Conservation (phyloP, 345 rosid genomes). For the Dipteronia sinensis region DNA sequence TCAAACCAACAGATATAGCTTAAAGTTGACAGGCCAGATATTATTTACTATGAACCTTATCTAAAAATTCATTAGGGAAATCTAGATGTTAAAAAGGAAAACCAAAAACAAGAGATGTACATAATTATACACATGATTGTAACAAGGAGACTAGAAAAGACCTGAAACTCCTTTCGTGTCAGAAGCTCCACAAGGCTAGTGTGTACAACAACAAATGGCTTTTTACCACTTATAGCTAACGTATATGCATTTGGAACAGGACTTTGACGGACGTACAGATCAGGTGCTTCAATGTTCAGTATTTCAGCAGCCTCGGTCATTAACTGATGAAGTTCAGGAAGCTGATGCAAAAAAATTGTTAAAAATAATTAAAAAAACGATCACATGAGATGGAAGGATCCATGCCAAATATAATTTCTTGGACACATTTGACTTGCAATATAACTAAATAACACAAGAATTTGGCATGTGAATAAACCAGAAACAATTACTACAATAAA, state of each 20-base stretch:
- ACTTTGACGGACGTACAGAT: constrained; percentile 90
- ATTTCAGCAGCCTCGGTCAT: constrained; percentile 83
- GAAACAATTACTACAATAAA: neutral
- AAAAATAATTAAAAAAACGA: constrained; percentile 9
- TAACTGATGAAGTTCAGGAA: constrained; percentile 79
- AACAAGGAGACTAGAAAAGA: constrained; percentile 25
- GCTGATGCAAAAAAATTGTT: constrained; percentile 43
- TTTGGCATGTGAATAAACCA: neutral
- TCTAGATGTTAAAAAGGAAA: neutral
- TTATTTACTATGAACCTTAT: neutral
- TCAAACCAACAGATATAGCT: neutral
- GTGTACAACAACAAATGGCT: constrained; percentile 89
- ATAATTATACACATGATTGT: neutral
- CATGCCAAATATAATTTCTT: neutral
- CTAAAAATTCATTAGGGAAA: neutral
- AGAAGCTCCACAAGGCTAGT: constrained; percentile 94
- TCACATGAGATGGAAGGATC: neutral
- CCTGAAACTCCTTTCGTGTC: constrained; percentile 86
- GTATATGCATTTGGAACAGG: constrained; percentile 95
- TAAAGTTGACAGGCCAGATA: neutral
- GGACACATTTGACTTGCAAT: neutral
- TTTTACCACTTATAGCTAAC: constrained; percentile 81
- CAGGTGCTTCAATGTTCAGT: constrained; percentile 81
- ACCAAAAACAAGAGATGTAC: neutral
- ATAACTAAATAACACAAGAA: neutral